Evolutionary conservation across 2,329 filamentous ascomycete genomes (phyloP).

Genomic region (Xylaria sp.): DNA sequence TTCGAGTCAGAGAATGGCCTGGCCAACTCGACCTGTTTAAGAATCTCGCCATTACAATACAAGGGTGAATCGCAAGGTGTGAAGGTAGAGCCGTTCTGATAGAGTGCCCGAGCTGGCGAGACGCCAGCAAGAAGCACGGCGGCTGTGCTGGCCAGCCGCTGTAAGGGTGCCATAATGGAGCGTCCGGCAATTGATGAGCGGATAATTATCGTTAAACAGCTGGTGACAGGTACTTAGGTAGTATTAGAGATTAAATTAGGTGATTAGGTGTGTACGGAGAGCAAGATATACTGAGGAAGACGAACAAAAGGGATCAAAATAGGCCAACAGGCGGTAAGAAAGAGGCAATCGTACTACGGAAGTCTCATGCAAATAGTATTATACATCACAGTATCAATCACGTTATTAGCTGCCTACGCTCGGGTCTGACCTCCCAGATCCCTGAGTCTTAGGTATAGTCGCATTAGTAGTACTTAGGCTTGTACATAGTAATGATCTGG

Average conservation of each 20-base stretch:
- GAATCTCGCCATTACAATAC: slow-evolving; percentile 73
- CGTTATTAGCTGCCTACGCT: slow-evolving; percentile 8
- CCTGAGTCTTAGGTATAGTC: background rate
- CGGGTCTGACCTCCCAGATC: slow-evolving; percentile 18
- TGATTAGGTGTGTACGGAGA: background rate
- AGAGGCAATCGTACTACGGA: background rate
- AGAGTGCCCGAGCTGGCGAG: slow-evolving; percentile 57
- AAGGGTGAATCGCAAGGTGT: slow-evolving; percentile 74
- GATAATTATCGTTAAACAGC: slow-evolving; percentile 2
- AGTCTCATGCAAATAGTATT: slow-evolving; percentile 7
- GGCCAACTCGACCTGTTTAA: slow-evolving; percentile 70
- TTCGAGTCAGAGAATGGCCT: slow-evolving; percentile 73
- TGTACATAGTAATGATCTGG: slow-evolving; percentile 15
- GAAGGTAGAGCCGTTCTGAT: slow-evolving; percentile 67
- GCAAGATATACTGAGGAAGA: background rate
- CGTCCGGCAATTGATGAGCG: background rate
- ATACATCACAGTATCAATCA: slow-evolving; percentile 15
- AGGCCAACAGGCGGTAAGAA: background rate
- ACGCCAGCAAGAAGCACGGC: slow-evolving; percentile 37
- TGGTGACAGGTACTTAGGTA: background rate
- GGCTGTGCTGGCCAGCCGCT: slow-evolving; percentile 25
- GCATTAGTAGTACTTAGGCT: background rate
- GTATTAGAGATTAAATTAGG: slow-evolving; percentile 2
- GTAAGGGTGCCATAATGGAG: slow-evolving; percentile 21
- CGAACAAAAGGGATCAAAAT: slow-evolving; percentile 9